phyloP scores from a whole-genome alignment of 73 alveolate species.

The Tetrahymena borealis region DNA sequence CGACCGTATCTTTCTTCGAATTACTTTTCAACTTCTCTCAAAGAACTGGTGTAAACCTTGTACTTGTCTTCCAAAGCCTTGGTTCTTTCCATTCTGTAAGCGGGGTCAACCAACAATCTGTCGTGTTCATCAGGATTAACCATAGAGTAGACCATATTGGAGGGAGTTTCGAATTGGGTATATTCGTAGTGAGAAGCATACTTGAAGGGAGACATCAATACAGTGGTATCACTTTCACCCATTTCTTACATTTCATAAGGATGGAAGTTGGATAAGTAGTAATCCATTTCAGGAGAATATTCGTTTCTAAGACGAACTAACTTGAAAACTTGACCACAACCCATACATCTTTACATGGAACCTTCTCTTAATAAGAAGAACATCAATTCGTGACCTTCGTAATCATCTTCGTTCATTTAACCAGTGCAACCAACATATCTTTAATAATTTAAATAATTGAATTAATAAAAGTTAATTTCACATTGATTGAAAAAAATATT shows the following conservation, averaged over 20 bases:
- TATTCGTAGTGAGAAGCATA: conserved; percentile 25
- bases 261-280: conserved; percentile 68
- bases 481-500: no score
- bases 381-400: conserved; percentile 71
- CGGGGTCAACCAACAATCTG: conserved; percentile 79
- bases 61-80: conserved; percentile 68
- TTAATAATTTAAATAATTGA: neutral
- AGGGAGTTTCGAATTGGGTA: neutral
- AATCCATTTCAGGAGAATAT: conserved; percentile 63
- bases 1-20: conserved; percentile 9
- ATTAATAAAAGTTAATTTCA: neutral
- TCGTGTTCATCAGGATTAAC: conserved; percentile 81
- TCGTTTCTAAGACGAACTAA: conserved; percentile 75
- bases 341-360: conserved; percentile 78
- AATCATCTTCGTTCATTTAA: conserved; percentile 79
- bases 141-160: conserved; percentile 54
- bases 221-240: conserved; percentile 40
- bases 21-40: conserved; percentile 46
- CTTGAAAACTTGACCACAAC: conserved; percentile 83
- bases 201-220: conserved; percentile 23
- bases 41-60: conserved; percentile 48
- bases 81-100: conserved; percentile 65
- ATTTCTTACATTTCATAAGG: conserved; percentile 60
- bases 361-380: conserved; percentile 80
- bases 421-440: conserved; percentile 85